Base-by-base conservation (phyloP, 2,329 filamentous ascomycete genomes). In the Rhynchosporium secalis region DNA sequence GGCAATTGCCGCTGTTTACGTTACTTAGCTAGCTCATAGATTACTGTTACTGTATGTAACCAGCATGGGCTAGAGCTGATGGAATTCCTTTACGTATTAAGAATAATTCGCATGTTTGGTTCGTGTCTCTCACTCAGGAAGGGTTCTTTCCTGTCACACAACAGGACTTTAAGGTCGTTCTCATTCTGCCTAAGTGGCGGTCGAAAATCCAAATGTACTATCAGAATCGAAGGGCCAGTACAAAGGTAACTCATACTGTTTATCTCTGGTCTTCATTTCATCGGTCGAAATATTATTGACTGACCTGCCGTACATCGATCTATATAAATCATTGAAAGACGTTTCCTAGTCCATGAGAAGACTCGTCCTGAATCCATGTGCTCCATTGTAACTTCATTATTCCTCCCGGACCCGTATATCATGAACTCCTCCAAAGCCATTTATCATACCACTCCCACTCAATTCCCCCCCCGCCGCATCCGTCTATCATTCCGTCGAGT, bases 341-440 rank as follows among this genome's bases (percentile, higher is more conserved):
- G 51, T 63, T 58, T 38, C 61, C 60, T 33, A 36, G 55, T 41
- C 62, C 62, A 47, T 65, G 66, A 60, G 63, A 69, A 60, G 20
- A 70, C 69, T 68, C 65, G 48, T 70, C 47, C 58, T 54, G 60
- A 48, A 63, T 47, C 60, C 66, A 62, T 63, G 56, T 55, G 10
- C 26, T 56, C 60, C 66, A 66, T 67, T 67, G 66, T 20, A 54
- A 55, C 54, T 54, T 64, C 54, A 49, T 59, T 40, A 55, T 48
- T 55, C 56, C 49, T 47, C 52, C 61, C 61, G 59, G 51, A 61
- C 61, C 61, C n/a, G 46, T 48, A 28, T 31, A 49, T 52, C 63
- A 63, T 41, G 46, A 58, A 46, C 4, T 51, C 61, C 29, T 43
- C 61, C 40, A 29, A 38, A 48, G 51, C 57, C 57, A 40, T 48